phyloP scores from a whole-genome alignment of 768 basidiomycete species.

The Rhodocollybia butyracea region DNA sequence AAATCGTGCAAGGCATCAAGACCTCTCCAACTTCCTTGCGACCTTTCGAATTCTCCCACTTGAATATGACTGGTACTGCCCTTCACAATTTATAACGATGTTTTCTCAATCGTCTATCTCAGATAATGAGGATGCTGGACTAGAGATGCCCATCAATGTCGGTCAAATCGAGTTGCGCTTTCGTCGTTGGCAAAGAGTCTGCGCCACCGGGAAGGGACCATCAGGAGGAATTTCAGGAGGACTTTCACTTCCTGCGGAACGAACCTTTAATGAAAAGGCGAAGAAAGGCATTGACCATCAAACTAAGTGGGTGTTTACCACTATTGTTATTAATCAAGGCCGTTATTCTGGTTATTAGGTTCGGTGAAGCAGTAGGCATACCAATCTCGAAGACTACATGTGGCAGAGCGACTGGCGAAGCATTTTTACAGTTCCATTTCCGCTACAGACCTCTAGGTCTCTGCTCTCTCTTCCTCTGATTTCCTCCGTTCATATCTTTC shows the following conservation, averaged over 20 bases:
- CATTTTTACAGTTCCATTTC: neutral
- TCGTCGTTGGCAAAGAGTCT: neutral
- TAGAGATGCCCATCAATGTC: neutral
- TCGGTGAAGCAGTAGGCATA: neutral
- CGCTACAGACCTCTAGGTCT: neutral
- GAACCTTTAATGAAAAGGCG: neutral
- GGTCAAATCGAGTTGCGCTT: conserved; percentile 1
- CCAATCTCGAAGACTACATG: too few species aligned
- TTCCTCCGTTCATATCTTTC: neutral
- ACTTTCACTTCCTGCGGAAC: neutral
- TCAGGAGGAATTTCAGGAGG: too few species aligned
- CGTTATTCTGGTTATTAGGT: neutral
- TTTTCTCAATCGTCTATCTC: too few species aligned
- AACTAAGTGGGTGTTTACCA: neutral
- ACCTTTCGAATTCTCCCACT: neutral
- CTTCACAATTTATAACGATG: too few species aligned
- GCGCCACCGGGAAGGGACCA: too few species aligned
- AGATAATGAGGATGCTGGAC: neutral
- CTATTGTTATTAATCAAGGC: neutral
- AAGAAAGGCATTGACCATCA: conserved; percentile 3
- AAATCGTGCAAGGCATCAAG: neutral
- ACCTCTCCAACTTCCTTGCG: neutral
- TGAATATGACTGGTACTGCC: neutral
- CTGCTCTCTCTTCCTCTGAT: neutral
- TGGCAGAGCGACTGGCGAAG: neutral